Evolutionary conservation across 768 basidiomycete genomes (phyloP), one percentile per base, ranked within the genome.

Genomic region (Mycena floridula): DNA sequence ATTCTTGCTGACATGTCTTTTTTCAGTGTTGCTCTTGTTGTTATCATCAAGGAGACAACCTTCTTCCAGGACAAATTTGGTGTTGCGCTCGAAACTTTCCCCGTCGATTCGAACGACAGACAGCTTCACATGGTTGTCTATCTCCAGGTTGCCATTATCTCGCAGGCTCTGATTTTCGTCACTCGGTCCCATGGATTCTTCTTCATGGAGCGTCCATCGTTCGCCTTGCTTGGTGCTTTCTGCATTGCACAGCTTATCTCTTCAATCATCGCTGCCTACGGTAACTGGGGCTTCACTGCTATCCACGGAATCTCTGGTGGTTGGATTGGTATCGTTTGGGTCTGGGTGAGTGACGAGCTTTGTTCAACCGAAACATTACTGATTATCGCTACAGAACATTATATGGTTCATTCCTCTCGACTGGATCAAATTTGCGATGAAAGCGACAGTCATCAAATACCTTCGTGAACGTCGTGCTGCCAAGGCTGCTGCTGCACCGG

Each of bases 291-390:
- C 64, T 98, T 98, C 79, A 94, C 93, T 25, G 61, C 83, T 43
- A 88, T 97, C 51, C 62, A 70, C 25, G 59, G 69, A 20, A 82
- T 97, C 62, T 89, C 86, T 49, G 94, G 89, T 60, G 88, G 83
- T 22, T 97, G 94, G 94, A 89, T 97, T 53, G 95, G 94, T 68
- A 93, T 98, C 53, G 76, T 95, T 47, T 97, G 94, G 94, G 77
- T 94, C 53, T 93, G 90, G 89, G 89, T 90, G 70, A 32, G 85
- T 77, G 5, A 0, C 39, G 22, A 39, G 24, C 12, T 27, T 7
- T 8, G 30, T 23, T 15, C 9, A 36, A 37, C 40, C 41, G 9
- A 16, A 16, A 32, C 28, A 26, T 37, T 47, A 20, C 51, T 64
- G 8, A 60, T 48, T 7, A 11, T 13, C 13, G 3, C 12, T 42